Base-by-base conservation (phyloP, 371 early-diverging fungal genomes). In the Mortierella sp. region DNA sequence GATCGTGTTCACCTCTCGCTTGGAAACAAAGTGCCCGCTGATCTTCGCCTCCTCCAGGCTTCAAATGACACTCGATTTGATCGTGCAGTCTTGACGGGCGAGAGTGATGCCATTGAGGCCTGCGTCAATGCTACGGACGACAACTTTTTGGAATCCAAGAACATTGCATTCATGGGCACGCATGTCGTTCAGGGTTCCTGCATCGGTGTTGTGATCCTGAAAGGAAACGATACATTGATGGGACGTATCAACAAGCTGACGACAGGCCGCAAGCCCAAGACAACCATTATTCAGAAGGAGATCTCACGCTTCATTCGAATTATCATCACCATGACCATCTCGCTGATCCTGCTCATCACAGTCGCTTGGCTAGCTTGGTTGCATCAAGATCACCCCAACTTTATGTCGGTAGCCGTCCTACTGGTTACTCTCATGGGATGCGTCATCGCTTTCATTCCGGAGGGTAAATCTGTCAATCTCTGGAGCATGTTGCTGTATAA, bases 11-110 rank as follows among this genome's bases (percentile, higher is more conserved):
- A 80, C 41, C 66, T 92, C 30, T 81, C 74, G 7, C 74, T 86
- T 59, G 94, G 94, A 34, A 82, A 89, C 67, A 86, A 86, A 51
- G 84, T 93, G 18, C 90, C 92, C 12, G 93, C 92, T 14, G 94
- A 93, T 65, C 19, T 87, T 18, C 81, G 90, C 19, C 61, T 93
- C 14, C 61, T 91, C 16, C 63, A 84, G 28, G 80, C 78, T 16
- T 81, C 86, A 5, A 80, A 81, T 28, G 90, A 92, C 53, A 62
- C 89, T 27, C 82, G 84, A 47, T 88, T 93, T 68, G 92, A 93
- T 61, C 86, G 89, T 6, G 85, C 90, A 18, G 67, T 90, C 14
- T 67, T 92, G 31, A 92, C 91, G 16, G 93, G 92, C 49, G 91
- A 92, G 69, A 68, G 82, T n/a, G 86, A 88, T 21, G 82, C 87